Percentiles rank a stretch among this genome's conserved stretches.
phyloP scores from a whole-genome alignment of 768 basidiomycete genomes.

The Suillus sp. region DNA sequence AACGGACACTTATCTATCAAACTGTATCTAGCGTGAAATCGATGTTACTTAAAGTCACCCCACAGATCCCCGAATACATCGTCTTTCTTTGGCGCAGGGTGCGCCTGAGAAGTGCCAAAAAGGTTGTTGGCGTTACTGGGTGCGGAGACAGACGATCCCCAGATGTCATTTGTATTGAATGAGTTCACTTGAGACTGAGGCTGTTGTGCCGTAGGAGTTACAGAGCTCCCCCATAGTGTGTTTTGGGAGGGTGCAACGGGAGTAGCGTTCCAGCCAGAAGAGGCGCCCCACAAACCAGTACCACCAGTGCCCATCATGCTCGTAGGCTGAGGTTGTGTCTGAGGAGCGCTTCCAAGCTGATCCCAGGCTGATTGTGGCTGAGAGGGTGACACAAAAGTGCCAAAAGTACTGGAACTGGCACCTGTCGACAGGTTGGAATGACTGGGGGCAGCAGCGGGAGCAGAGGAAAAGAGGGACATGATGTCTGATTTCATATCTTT shows the following conservation, averaged over 20 bases:
- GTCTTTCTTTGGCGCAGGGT: slow-evolving; percentile 59
- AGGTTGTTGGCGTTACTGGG: slow-evolving; percentile 36
- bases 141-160: slow-evolving; percentile 45
- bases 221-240: slow-evolving; percentile 38
- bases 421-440: slow-evolving; percentile 28
- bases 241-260: slow-evolving; percentile 29
- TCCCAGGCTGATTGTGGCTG: slow-evolving; percentile 31
- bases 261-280: slow-evolving; percentile 60
- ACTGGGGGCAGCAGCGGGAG: slow-evolving; percentile 25
- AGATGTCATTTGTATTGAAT: slow-evolving; percentile 55
- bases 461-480: slow-evolving; percentile 72
- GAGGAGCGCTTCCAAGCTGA: slow-evolving; percentile 24
- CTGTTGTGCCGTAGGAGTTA: slow-evolving; percentile 19
- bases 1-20: not conserved
- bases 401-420: slow-evolving; percentile 34
- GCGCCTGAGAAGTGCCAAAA: slow-evolving; percentile 30
- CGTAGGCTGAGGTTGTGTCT: slow-evolving; percentile 35
- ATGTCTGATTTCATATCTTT: slow-evolving; percentile 87
- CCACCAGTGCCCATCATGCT: slow-evolving; percentile 60
- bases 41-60: slow-evolving; percentile 73
- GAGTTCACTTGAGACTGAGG: slow-evolving; percentile 28
- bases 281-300: slow-evolving; percentile 64
- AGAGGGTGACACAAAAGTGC: slow-evolving; percentile 37
- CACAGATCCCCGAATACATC: slow-evolving; percentile 84
- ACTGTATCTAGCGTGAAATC: slow-evolving; percentile 7